Conservation (phyloP, 495 filamentous ascomycete genomes). For the Neurospora sp. region DNA sequence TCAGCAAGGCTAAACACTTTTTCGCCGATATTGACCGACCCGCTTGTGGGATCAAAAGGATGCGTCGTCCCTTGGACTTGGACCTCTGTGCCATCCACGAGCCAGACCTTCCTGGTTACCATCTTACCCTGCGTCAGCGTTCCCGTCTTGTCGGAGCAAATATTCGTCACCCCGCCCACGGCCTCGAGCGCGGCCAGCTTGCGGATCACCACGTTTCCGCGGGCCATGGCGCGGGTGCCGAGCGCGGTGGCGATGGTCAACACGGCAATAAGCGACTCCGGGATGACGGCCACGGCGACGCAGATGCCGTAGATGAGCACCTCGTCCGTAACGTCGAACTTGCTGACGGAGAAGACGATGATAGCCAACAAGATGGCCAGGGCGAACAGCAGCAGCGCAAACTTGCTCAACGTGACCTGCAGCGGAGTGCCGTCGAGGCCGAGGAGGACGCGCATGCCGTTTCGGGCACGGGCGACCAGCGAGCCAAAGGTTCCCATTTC, state of each 20-base stretch:
- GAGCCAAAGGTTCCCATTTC: conserved; percentile 25
- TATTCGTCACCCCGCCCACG: conserved; percentile 75
- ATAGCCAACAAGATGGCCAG: conserved; percentile 65
- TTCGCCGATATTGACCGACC: conserved; percentile 12
- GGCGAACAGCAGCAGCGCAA: conserved; percentile 64
- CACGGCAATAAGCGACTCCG: conserved; percentile 59
- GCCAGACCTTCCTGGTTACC: conserved; percentile 71
- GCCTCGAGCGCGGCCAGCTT: conserved; percentile 72
- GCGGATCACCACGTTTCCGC: conserved; percentile 63
- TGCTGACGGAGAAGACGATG: conserved; percentile 69
- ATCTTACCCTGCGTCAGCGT: conserved; percentile 68
- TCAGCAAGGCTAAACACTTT: not conserved
- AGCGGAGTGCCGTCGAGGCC: conserved; percentile 70
- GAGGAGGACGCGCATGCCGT: conserved; percentile 27
- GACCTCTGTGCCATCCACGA: conserved; percentile 49
- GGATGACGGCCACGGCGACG: conserved; percentile 59
- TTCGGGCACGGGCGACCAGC: conserved; percentile 6
- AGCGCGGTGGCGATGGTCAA: conserved; percentile 67
- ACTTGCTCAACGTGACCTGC: conserved; percentile 64
- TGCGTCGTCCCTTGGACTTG: conserved; percentile 47
- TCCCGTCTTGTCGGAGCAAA: conserved; percentile 83
- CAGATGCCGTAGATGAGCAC: conserved; percentile 78
- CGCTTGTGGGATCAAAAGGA: conserved; percentile 28
- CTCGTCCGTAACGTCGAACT: conserved; percentile 57
- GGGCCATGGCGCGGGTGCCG: conserved; percentile 66